phyloP scores from a whole-genome alignment of 2,329 filamentous ascomycete genomes.

The Plectosphaerella sp. region DNA sequence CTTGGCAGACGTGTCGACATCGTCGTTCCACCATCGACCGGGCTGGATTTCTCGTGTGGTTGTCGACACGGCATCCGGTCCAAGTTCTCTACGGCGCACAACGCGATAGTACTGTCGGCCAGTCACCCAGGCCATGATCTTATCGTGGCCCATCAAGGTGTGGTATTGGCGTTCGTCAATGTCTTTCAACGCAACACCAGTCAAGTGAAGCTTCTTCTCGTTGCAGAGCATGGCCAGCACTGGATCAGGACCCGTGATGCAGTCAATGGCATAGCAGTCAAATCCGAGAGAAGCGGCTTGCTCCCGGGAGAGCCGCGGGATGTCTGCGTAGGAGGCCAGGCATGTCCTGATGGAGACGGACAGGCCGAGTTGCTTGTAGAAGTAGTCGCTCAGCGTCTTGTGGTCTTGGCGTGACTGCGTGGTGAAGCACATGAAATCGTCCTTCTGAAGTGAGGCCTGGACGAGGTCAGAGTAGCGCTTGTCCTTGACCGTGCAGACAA shows the following conservation, averaged over 20 bases:
- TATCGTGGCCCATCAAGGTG: constrained; percentile 51
- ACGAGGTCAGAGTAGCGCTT: constrained; percentile 56
- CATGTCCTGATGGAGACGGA: constrained; percentile 69
- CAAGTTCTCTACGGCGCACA: constrained; percentile 74
- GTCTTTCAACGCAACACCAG: constrained; percentile 59
- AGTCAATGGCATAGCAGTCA: constrained; percentile 76
- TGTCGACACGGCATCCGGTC: constrained; percentile 66
- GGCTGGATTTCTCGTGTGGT: constrained; percentile 54
- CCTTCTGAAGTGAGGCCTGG: constrained; percentile 43
- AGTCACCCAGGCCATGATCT: constrained; percentile 66
- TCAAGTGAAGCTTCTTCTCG: constrained; percentile 63
- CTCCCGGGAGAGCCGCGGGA: constrained; percentile 50
- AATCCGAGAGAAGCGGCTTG: constrained; percentile 61
- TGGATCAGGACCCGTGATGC: constrained; percentile 71
- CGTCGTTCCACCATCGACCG: constrained; percentile 71
- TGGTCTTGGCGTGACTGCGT: constrained; percentile 74
- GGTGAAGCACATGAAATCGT: constrained; percentile 66
- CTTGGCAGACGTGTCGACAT: constrained; percentile 65
- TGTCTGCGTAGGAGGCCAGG: constrained; percentile 46
- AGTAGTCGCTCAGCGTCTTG: constrained; percentile 61
- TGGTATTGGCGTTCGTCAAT: constrained; percentile 65
- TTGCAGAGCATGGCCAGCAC: constrained; percentile 87
- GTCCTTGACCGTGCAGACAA: constrained; percentile 76
- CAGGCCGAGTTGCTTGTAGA: constrained; percentile 60
- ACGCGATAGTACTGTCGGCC: constrained; percentile 61